phyloP scores from a whole-genome alignment of 306 rosid species.

The Lotus japonicus region DNA sequence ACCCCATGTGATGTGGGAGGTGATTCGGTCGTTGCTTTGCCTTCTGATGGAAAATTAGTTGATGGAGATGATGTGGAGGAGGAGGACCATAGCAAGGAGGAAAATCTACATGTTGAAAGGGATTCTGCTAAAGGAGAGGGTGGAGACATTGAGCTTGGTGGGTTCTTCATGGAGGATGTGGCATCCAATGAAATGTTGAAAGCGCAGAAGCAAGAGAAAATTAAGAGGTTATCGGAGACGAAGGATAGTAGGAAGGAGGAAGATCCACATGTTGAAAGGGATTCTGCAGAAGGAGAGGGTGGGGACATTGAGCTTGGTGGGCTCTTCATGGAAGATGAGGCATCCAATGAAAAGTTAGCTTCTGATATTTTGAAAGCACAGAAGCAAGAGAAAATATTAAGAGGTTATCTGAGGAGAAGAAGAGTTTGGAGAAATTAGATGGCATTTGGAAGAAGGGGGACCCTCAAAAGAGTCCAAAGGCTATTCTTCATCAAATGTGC shows the following conservation, averaged over 20 bases:
- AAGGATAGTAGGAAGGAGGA: not conserved
- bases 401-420: conserved; percentile 44
- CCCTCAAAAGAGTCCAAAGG: conserved; percentile 86
- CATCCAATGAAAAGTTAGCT: conserved; percentile 39
- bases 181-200: conserved; percentile 43
- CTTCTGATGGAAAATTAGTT: conserved; percentile 32
- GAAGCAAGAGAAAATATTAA: conserved; percentile 55
- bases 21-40: not conserved
- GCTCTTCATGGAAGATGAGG: conserved; percentile 62
- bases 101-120: conserved; percentile 20
- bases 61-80: conserved; percentile 31
- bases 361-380: conserved; percentile 51
- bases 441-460: conserved; percentile 98
- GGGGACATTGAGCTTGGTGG: conserved; percentile 75
- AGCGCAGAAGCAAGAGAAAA: conserved; percentile 55
- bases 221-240: conserved; percentile 48
- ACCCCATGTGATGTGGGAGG: conserved; percentile 14
- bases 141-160: conserved; percentile 70
- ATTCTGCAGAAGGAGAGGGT: conserved; percentile 42
- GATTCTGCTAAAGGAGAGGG: conserved; percentile 38
- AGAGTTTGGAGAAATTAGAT: conserved; percentile 72
- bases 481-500: conserved; percentile 89
- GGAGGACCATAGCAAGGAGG: conserved; percentile 22
- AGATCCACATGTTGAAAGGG: conserved; percentile 26
- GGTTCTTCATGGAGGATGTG: conserved; percentile 64